phyloP scores from a whole-genome alignment of 148 eudicot species.

The Amaranthus cruentus region DNA sequence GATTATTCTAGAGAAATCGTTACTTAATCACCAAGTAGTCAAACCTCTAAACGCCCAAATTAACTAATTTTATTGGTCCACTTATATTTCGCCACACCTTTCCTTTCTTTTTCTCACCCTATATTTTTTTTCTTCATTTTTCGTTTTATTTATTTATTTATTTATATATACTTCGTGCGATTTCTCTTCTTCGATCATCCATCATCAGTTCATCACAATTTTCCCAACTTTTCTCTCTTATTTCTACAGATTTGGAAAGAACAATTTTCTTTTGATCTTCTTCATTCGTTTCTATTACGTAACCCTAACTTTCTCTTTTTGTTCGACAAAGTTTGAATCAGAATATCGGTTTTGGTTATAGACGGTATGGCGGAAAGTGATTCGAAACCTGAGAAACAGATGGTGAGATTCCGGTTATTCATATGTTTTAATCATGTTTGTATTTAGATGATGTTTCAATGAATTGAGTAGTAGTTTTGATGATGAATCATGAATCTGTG shows the following conservation, averaged over 20 bases:
- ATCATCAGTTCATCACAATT: neutral
- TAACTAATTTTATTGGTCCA: slow-evolving; percentile 8
- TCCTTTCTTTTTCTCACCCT: neutral
- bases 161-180: neutral
- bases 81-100: neutral
- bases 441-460: neutral
- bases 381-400: slow-evolving; percentile 8
- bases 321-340: neutral
- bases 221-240: neutral
- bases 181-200: neutral
- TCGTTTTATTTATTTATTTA: neutral
- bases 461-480: neutral
- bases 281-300: neutral
- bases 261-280: neutral
- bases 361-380: slow-evolving; percentile 20
- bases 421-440: neutral
- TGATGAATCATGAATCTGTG: neutral
- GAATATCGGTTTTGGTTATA: neutral
- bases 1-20: neutral
- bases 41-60: neutral
- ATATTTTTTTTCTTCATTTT: neutral
- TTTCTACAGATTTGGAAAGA: slow-evolving; percentile 9
- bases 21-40: slow-evolving; percentile 25
- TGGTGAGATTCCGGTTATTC: slow-evolving; percentile 11
- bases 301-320: neutral